Evolutionary conservation across 352 stramenopile genomes (phyloP).

Genomic region (Pythium insidiosum): DNA sequence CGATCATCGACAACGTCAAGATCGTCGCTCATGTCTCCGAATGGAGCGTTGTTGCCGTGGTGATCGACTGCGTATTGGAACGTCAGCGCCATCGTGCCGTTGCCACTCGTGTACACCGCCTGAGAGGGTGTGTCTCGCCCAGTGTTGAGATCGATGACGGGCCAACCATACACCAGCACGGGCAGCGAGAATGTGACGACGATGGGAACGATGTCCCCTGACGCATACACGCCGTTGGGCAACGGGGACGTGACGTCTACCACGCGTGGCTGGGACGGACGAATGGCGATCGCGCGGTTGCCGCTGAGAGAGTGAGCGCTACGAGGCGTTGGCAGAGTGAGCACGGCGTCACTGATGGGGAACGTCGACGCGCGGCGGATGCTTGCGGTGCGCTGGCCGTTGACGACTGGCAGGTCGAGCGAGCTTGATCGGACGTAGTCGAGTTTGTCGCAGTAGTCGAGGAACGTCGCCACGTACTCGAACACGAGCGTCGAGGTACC

Average conservation of each 20-base stretch:
- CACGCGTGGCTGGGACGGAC: constrained; percentile 34
- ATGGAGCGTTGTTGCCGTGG: too few species aligned
- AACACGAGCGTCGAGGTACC: constrained; percentile 40
- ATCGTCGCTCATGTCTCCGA: constrained; percentile 23
- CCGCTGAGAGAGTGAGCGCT: constrained; percentile 37
- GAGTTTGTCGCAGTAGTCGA: constrained; percentile 49
- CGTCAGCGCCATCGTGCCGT: constrained; percentile 27
- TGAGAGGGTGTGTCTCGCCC: constrained; percentile 7
- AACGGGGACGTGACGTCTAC: constrained; percentile 22
- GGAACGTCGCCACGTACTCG: constrained; percentile 32
- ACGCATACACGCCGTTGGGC: constrained; percentile 39
- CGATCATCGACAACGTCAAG: constrained; percentile 56
- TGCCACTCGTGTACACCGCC: constrained; percentile 25
- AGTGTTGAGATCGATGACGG: constrained; percentile 28
- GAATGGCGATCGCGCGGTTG: constrained; percentile 42
- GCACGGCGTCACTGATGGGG: constrained; percentile 26
- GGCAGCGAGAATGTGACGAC: constrained; percentile 55
- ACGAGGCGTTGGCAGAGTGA: constrained; percentile 34
- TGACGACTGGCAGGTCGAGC: constrained; percentile 28
- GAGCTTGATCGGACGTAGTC: constrained; percentile 55
- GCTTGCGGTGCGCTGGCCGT: constrained; percentile 3
- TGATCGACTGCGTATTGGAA: constrained; percentile 41
- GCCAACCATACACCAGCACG: constrained; percentile 45
- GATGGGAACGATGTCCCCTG: constrained; percentile 44
- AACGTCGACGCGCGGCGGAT: constrained; percentile 45